These are phyloP conservation scores for Epichloe brachyelytri DNA, from an alignment of 2,329 filamentous ascomycete species.

Conservation along the genomic window DNA sequence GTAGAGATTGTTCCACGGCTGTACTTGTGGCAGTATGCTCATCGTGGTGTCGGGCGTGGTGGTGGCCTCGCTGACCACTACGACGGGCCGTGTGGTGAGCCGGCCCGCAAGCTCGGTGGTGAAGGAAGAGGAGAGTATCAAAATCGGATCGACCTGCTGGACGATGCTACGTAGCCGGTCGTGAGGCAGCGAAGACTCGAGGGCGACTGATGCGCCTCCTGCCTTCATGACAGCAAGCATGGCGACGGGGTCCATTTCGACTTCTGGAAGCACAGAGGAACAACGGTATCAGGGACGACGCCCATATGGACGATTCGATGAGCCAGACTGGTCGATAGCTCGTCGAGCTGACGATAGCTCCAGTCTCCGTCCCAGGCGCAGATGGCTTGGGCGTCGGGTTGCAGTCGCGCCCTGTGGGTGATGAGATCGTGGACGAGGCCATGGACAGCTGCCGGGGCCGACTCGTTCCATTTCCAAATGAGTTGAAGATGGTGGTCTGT, in stretches of 20 bases:
- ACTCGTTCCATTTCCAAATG: conserved; percentile 11
- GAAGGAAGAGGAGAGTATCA: conserved; percentile 10
- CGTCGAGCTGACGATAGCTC: conserved; percentile 12
- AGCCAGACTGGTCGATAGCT: conserved; percentile 5
- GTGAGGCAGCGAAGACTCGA: conserved; percentile 9
- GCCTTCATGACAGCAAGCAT: conserved; percentile 4
- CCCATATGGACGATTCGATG: conserved; percentile 1
- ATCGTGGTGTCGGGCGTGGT: conserved; percentile 6
- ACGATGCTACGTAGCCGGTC: conserved; percentile 9
- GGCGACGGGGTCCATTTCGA: conserved; percentile 5
- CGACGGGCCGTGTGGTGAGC: conserved; percentile 8
- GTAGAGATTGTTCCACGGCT: conserved; percentile 9
- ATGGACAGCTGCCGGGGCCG: conserved; percentile 5
- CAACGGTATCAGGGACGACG: conserved; percentile 1
- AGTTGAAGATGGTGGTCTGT: conserved; percentile 1
- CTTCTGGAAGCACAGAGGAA: conserved; percentile 5
- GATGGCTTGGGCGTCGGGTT: conserved; percentile 9
- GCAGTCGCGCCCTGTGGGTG: conserved; percentile 1
- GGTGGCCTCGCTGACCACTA: not conserved
- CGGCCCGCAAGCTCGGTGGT: conserved; percentile 2
- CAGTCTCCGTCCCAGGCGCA: conserved; percentile 15
- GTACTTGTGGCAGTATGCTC: conserved; percentile 4
- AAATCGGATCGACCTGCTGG: conserved; percentile 6
- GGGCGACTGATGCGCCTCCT: conserved; percentile 1
- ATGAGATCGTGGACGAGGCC: conserved; percentile 13